These are phyloP conservation scores for Sporothrix curviconia DNA, from an alignment of 2,329 filamentous ascomycete genomes.

Conservation along the genomic window DNA sequence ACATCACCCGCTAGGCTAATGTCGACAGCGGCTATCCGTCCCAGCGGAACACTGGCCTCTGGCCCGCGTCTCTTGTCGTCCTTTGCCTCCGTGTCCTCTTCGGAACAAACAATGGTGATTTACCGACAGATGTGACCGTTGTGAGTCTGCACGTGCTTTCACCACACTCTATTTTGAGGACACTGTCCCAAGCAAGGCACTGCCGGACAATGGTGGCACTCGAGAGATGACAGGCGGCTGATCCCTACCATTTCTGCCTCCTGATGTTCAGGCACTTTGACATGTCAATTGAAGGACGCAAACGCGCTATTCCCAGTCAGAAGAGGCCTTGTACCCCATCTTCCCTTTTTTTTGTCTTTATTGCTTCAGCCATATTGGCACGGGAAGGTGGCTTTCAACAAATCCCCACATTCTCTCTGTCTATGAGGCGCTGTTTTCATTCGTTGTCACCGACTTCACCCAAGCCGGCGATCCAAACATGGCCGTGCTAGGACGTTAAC, in stretches of 20 bases:
- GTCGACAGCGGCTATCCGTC: conserved; percentile 2
- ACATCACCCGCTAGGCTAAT: conserved; percentile 1
- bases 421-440: neutral
- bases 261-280: no score
- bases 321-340: neutral
- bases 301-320: no score
- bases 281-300: no score
- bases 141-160: neutral
- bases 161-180: neutral
- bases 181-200: neutral
- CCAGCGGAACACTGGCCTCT: neutral
- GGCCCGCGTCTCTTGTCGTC: neutral
- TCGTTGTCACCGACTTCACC: neutral
- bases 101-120: neutral
- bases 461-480: neutral
- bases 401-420: neutral
- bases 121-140: neutral
- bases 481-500: neutral
- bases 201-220: no score
- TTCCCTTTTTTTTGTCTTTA: neutral
- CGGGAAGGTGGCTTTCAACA: neutral
- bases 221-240: no score
- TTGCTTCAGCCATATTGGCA: conserved; percentile 14
- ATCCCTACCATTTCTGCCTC: no score
- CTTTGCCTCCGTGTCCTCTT: conserved; percentile 2